phyloP scores from a whole-genome alignment of 805 yeast species.

The Priceomyces fermenticarens region DNA sequence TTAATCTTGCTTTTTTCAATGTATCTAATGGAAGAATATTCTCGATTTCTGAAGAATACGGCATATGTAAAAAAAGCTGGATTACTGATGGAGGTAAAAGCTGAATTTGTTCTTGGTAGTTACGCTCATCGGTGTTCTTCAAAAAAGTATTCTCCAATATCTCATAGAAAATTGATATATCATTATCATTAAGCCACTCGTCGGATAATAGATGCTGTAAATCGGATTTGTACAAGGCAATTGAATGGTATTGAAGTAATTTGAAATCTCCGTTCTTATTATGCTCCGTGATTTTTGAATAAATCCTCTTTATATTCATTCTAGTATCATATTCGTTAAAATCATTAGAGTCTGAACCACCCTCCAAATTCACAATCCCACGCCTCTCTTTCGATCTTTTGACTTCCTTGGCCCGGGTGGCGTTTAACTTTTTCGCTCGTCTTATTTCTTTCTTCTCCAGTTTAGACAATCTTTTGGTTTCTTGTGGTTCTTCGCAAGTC shows the following conservation, averaged over 20 bases:
- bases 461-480: conserved; percentile 12
- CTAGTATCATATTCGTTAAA: conserved; percentile 14
- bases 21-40: conserved; percentile 30
- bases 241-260: conserved; percentile 51
- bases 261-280: conserved; percentile 18
- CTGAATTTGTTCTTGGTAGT: conserved; percentile 22
- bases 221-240: conserved; percentile 59
- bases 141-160: conserved; percentile 26
- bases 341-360: neutral
- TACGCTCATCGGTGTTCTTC: conserved; percentile 6
- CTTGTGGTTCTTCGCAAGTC: conserved; percentile 3
- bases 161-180: conserved; percentile 62
- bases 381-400: conserved; percentile 12
- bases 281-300: conserved; percentile 11
- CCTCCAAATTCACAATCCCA: neutral
- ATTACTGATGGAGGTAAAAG: conserved; percentile 59
- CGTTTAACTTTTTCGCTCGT: conserved; percentile 20
- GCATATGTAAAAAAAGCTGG: conserved; percentile 54
- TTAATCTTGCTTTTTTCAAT: conserved; percentile 35
- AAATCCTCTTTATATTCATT: conserved; percentile 16
- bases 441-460: conserved; percentile 19
- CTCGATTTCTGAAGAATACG: conserved; percentile 14
- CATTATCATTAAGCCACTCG: conserved; percentile 75
- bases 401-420: conserved; percentile 14
- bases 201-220: conserved; percentile 54